Evolutionary conservation across 2,329 filamentous ascomycete genomes (phyloP), one percentile per base, ranked within the genome.

Genomic region (Alternaria consortialis): DNA sequence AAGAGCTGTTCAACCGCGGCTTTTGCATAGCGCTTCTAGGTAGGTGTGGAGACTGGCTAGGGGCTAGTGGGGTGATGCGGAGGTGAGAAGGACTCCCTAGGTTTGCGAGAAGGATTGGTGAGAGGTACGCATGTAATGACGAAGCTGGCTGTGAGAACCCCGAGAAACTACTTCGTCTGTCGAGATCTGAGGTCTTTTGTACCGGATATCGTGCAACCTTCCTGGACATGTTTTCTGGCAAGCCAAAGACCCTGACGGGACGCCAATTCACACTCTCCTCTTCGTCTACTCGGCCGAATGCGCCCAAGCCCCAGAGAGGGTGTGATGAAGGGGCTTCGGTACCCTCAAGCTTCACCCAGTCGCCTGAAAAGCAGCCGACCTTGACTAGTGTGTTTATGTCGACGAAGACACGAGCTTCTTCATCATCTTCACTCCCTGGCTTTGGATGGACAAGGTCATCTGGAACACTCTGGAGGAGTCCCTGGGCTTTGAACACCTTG

Each of bases 291-390:
- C 86, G 84, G 7, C 86, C 86, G 65, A 89, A 91, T 63, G 87
- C 89, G 23, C 88, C 88, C 4, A 93, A 82, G 2, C 89, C 89
- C 81, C 89, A 91, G 0, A 87, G 87, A 17, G 84, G 91, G 76
- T 88, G 90, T 15, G 83, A 81, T 23, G 86, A 90, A 60, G 92
- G 91, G 74, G 93, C 92, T 66, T 91, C 86, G 0, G 91, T 86
- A 6, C 88, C 85, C 79, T 97, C 93, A 11, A 97, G 84, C 23
- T 91, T 89, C 11, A 97, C 93, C 95, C 95, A 99, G 74, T 99
- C 95, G 31, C 95, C 95, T 0, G 94, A 98, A 75, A 99, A 99
- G 78, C 94, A 98, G 15, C 94, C 94, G 55, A 99, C 90, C 69
- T 94, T 93, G 13, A 92, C 90, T 20, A 99, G 80, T 1, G 92